A percentile compares a stretch with the other conserved stretches of the same genome.
These are phyloP conservation scores for Peronospora tabacina DNA, from an alignment of 352 stramenopile genomes.

Conservation along the genomic window DNA sequence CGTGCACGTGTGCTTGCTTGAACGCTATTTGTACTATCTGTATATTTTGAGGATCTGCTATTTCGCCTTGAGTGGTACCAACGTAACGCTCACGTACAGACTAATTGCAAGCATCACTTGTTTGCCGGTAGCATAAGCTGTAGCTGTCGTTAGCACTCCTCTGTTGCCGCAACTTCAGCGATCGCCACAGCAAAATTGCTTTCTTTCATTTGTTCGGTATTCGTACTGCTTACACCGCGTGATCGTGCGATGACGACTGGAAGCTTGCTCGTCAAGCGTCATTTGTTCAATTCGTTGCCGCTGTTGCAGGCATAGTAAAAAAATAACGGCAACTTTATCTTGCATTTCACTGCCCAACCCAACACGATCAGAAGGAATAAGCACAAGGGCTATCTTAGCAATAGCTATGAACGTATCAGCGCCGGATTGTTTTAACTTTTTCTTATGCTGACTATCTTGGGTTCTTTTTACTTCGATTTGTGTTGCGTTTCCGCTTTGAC, in stretches of 20 bases:
- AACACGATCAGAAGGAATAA: slow-evolving; percentile 3
- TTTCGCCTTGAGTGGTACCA: slow-evolving; percentile 30
- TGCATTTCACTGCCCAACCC: slow-evolving; percentile 26
- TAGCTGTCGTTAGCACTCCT: slow-evolving; percentile 45
- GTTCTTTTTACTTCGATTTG: not conserved
- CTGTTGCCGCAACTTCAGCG: slow-evolving; percentile 20
- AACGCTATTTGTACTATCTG: slow-evolving; percentile 44
- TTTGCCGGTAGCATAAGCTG: slow-evolving; percentile 66
- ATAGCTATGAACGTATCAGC: not conserved
- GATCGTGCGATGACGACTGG: slow-evolving; percentile 27
- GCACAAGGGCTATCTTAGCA: slow-evolving; percentile 8
- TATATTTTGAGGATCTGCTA: slow-evolving; percentile 42
- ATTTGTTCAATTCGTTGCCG: slow-evolving; percentile 34
- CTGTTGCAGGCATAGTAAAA: slow-evolving; percentile 48
- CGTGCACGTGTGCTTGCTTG: slow-evolving; percentile 46
- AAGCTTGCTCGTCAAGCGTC: slow-evolving; percentile 11
- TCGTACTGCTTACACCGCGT: slow-evolving; percentile 8
- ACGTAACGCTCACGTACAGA: slow-evolving; percentile 22
- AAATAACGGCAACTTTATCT: slow-evolving; percentile 56
- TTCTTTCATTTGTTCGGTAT: slow-evolving; percentile 4
- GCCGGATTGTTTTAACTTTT: slow-evolving; percentile 10
- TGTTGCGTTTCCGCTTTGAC: slow-evolving; percentile 19
- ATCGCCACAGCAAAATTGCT: slow-evolving; percentile 9
- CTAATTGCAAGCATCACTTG: slow-evolving; percentile 44
- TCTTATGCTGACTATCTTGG: slow-evolving; percentile 11